Base-by-base conservation (phyloP, 2,329 filamentous ascomycete genomes). In the Ramularia collo-cygni region DNA sequence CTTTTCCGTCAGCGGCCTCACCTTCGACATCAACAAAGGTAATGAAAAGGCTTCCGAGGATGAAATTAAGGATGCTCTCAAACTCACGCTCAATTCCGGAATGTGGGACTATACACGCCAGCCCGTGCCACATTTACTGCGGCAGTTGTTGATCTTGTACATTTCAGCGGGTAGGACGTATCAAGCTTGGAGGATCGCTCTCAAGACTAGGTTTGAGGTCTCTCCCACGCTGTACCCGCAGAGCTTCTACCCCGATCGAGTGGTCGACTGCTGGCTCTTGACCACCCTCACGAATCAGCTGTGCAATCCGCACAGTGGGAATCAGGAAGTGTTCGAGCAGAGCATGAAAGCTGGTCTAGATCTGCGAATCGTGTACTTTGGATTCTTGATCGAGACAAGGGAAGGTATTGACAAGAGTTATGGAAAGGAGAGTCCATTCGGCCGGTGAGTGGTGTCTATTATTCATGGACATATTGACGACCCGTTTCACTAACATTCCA, bases 51-150 rank as follows among this genome's bases (percentile, higher is more conserved):
- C 52, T 10, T 44, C 35, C 9, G 41, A 51, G 18, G 52, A 54
- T 37, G 43, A 51, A 52, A 38, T 52, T 57, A 37, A 50, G 19
- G 52, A 54, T 37, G 50, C 52, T 3, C 35, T 56, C 4, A 50
- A 46, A 51, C 59, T 37, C 45, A 62, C 1, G 34, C 54, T 35
- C 47, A 63, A 44, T 59, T 63, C 8, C 50, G 53, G 57, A 1
- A 44, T 64, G 7, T 76, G 68, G 64, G 68, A 70, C 1, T 46
- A 72, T 7, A 64, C 69, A 19, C 66, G 68, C 12, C 76, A 80
- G 44, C 78, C 78, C 0, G 70, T 71, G 26, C 64, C 74, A 1
- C 65, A 70, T 10, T 50, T 79, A 1, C 66, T 76, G 7, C 68
- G 76, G 41, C 69, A 75, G 26, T 54, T 77, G 4, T 69, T 77